Evolutionary conservation across 2,329 filamentous ascomycete species (phyloP).

Genomic region (Talaromyces sp.): DNA sequence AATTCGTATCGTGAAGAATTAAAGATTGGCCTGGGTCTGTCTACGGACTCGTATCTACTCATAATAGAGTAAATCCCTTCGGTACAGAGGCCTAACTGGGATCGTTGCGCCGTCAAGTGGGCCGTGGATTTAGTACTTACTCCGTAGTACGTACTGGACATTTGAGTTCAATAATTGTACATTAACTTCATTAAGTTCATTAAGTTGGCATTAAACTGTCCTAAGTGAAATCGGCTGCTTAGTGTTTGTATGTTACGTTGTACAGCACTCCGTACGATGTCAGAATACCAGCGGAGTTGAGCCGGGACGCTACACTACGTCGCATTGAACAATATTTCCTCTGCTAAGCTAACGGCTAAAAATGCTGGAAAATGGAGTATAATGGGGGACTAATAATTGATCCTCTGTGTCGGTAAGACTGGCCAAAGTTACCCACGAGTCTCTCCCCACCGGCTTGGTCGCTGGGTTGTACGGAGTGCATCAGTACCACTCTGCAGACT

Average conservation of each 20-base stretch:
- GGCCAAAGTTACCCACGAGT: neutral
- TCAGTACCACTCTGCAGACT: neutral
- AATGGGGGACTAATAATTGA: neutral
- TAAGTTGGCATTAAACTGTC: neutral
- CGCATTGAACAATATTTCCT: neutral
- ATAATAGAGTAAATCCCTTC: neutral
- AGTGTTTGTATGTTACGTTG: neutral
- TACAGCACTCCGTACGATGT: neutral
- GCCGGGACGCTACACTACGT: neutral
- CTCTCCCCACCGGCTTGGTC: constrained; percentile 7
- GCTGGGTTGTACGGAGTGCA: constrained; percentile 1
- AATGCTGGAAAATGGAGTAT: neutral
- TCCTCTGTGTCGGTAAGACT: constrained; percentile 6
- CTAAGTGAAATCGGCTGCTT: neutral
- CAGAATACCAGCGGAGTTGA: neutral
- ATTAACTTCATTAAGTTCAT: constrained; percentile 7
- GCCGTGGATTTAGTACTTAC: neutral
- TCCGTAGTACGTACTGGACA: too few species aligned
- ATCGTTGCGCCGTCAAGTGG: neutral
- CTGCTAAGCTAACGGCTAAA: neutral
- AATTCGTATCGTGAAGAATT: neutral
- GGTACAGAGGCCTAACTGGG: constrained; percentile 4
- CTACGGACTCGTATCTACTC: neutral
- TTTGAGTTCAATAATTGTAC: constrained; percentile 8
- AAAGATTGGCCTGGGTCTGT: neutral